phyloP scores from a whole-genome alignment of 2,329 filamentous ascomycete species.

The Penicillium vulpinum region DNA sequence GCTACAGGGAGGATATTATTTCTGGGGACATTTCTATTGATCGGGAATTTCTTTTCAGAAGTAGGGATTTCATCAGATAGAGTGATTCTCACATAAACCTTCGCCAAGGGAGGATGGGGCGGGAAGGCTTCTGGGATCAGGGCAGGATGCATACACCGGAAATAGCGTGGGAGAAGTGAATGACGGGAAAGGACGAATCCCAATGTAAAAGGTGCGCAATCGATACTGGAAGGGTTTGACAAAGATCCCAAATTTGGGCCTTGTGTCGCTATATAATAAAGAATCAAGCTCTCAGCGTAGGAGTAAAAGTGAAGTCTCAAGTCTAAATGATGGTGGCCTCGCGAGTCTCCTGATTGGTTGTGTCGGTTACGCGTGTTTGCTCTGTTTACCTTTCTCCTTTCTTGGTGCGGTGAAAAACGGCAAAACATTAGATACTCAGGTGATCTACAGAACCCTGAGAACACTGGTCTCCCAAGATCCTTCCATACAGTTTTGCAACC shows the following conservation, averaged over 20 bases:
- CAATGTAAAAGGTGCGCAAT: neutral
- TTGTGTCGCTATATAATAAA: neutral
- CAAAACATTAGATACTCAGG: neutral
- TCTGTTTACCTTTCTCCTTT: too few species aligned
- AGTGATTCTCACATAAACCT: neutral
- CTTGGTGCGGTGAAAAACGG: too few species aligned
- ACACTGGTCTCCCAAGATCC: neutral
- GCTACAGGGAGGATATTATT: neutral
- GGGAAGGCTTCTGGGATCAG: too few species aligned
- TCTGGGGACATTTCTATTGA: neutral
- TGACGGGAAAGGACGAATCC: too few species aligned
- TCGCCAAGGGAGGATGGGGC: neutral
- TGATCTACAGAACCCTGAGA: neutral
- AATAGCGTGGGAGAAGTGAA: neutral
- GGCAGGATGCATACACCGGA: neutral
- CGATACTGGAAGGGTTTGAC: neutral
- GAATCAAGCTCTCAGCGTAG: neutral
- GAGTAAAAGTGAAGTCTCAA: too few species aligned
- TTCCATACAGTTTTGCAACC: too few species aligned
- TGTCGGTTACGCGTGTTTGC: too few species aligned
- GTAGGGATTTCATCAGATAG: neutral
- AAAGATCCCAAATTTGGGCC: too few species aligned
- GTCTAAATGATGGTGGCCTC: too few species aligned
- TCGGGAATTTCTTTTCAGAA: neutral
- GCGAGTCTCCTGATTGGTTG: too few species aligned